These are phyloP conservation scores for Hymenoscyphus albidus DNA, from an alignment of 2,329 filamentous ascomycete genomes.

Conservation along the genomic window DNA sequence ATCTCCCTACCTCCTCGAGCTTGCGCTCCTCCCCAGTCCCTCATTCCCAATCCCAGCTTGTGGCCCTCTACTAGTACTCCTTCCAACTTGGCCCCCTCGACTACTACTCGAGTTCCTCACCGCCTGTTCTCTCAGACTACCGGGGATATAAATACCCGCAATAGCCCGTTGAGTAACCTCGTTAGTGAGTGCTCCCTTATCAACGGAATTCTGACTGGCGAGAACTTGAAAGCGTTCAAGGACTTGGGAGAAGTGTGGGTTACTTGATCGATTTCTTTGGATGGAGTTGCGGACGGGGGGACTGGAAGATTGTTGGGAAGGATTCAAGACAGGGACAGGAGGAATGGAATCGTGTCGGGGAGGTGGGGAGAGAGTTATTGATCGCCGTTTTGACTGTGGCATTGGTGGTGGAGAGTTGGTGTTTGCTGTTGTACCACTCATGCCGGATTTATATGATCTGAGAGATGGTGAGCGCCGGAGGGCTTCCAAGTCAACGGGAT, in stretches of 20 bases:
- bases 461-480: slow-evolving; percentile 10
- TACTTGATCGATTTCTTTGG: neutral
- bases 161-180: slow-evolving; percentile 19
- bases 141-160: slow-evolving; percentile 20
- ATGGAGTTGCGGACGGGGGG: neutral
- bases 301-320: neutral
- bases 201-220: slow-evolving; percentile 8
- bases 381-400: neutral
- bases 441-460: too few species aligned
- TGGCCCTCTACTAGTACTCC: neutral
- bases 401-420: slow-evolving; percentile 5
- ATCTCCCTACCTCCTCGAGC: too few species aligned
- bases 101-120: slow-evolving; percentile 20
- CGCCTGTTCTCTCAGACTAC: slow-evolving; percentile 22
- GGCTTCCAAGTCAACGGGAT: slow-evolving; percentile 6
- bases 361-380: neutral
- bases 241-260: slow-evolving; percentile 13
- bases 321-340: too few species aligned
- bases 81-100: slow-evolving; percentile 1
- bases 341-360: too few species aligned
- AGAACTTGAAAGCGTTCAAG: slow-evolving; percentile 17
- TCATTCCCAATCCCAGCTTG: neutral
- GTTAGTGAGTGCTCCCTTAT: slow-evolving; percentile 6
- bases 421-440: neutral
- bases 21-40: too few species aligned